These are phyloP conservation scores for Gloeopeniophorella convolvens DNA, from an alignment of 768 basidiomycete genomes.

Conservation along the genomic window DNA sequence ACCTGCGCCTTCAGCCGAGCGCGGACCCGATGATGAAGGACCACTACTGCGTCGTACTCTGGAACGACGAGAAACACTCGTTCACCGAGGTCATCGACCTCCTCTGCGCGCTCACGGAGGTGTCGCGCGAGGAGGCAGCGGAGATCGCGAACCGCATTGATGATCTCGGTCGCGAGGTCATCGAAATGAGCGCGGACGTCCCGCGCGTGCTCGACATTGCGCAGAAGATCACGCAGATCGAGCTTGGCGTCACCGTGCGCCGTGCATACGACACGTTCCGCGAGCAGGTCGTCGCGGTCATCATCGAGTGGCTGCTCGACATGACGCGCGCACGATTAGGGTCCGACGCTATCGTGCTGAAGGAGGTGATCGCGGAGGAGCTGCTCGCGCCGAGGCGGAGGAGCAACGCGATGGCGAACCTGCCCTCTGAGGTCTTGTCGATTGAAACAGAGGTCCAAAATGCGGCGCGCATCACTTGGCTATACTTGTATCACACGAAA, in stretches of 20 bases:
- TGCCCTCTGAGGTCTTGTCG: constrained; percentile 31
- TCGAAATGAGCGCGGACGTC: constrained; percentile 61
- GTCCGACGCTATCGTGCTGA: constrained; percentile 56
- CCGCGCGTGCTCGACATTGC: constrained; percentile 67
- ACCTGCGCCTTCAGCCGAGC: constrained; percentile 66
- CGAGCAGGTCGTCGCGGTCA: constrained; percentile 75
- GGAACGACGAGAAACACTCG: constrained; percentile 98
- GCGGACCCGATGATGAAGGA: constrained; percentile 77
- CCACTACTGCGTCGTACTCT: constrained; percentile 75
- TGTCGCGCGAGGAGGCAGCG: constrained; percentile 50
- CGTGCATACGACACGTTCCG: constrained; percentile 83
- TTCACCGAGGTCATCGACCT: constrained; percentile 81
- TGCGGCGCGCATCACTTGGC: constrained; percentile 61
- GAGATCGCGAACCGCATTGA: constrained; percentile 59
- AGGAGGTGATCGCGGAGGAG: constrained; percentile 68
- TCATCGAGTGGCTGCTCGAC: constrained; percentile 84
- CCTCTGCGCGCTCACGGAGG: constrained; percentile 48
- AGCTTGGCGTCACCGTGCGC: constrained; percentile 85
- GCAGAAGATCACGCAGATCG: constrained; percentile 75
- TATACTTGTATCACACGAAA: constrained; percentile 76
- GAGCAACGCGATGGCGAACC: constrained; percentile 41
- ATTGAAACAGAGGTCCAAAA: constrained; percentile 35
- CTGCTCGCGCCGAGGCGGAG: constrained; percentile 55
- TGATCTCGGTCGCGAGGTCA: constrained; percentile 72
- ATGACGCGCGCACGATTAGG: constrained; percentile 67